phyloP scores from a whole-genome alignment of 768 basidiomycete species.

The Termitomyces sp. region DNA sequence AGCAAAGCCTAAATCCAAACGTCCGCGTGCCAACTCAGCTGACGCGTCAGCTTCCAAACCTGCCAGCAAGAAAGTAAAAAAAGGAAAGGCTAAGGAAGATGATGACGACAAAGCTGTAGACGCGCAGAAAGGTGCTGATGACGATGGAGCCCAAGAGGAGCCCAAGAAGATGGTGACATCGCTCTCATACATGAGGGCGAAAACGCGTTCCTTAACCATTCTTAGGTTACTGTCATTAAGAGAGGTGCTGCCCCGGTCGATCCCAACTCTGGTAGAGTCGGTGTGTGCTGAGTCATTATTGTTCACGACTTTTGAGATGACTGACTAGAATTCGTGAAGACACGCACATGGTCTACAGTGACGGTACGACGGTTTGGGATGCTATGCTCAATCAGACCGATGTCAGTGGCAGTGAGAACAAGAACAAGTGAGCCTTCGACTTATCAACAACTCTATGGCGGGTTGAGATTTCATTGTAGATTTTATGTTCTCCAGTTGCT shows the following conservation, averaged over 20 bases:
- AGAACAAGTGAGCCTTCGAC: conserved; percentile 41
- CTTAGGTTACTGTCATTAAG: conserved; percentile 36
- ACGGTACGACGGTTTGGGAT: conserved; percentile 40
- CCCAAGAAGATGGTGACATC: conserved; percentile 41
- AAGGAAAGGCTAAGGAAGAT: conserved; percentile 19
- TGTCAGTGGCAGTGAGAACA: conserved; percentile 41
- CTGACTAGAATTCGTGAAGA: conserved; percentile 21
- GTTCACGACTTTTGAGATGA: neutral
- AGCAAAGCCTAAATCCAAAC: conserved; percentile 25
- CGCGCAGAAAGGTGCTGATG: conserved; percentile 17
- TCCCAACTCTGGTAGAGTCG: conserved; percentile 34
- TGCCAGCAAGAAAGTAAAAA: conserved; percentile 25
- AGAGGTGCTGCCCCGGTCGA: conserved; percentile 55
- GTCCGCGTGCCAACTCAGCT: conserved; percentile 22
- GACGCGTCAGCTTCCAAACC: conserved; percentile 22
- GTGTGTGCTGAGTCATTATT: conserved; percentile 28
- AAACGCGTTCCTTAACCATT: conserved; percentile 3
- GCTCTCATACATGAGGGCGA: neutral
- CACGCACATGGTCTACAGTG: conserved; percentile 45
- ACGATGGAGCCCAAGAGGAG: conserved; percentile 16
- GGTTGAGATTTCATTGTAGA: conserved; percentile 20
- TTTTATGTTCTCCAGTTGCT: conserved; percentile 58
- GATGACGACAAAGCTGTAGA: conserved; percentile 16
- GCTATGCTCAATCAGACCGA: conserved; percentile 62
- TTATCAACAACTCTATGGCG: neutral